A percentile compares a stretch with the other conserved stretches of the same genome.
Conservation (phyloP, 129 eudicot species). For the Heracleum sosnowskyi region DNA sequence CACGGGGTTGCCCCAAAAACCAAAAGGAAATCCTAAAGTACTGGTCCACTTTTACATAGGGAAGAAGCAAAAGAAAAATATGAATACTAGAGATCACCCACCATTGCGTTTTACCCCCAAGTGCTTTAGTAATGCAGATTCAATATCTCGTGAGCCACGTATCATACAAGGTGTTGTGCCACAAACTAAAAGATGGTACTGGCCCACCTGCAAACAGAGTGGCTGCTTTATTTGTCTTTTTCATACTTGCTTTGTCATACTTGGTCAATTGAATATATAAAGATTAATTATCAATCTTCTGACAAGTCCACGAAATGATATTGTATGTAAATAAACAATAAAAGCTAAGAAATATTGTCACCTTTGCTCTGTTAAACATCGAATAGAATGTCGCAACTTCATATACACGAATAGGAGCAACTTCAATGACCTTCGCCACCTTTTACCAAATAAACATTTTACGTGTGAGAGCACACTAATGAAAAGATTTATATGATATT, state of each 20-base stretch:
- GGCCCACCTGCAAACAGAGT: slow-evolving; percentile 65
- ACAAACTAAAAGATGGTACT: slow-evolving; percentile 98
- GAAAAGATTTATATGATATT: not conserved
- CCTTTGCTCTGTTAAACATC: slow-evolving; percentile 95
- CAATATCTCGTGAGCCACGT: slow-evolving; percentile 96
- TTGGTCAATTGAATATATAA: not conserved
- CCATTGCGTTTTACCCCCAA: slow-evolving; percentile 97
- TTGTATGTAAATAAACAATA: not conserved
- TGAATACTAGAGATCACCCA: slow-evolving; percentile 17
- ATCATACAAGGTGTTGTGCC: slow-evolving; percentile 99
- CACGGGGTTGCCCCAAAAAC: not conserved
- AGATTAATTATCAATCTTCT: not conserved
- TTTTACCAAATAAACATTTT: slow-evolving; percentile 25
- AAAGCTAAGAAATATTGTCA: slow-evolving; percentile 14
- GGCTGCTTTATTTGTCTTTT: not conserved
- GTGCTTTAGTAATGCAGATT: slow-evolving; percentile 78
- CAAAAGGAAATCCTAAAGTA: not conserved
- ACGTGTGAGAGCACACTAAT: not conserved
- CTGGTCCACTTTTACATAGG: not conserved
- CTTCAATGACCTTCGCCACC: slow-evolving; percentile 93
- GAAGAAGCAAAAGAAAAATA: not conserved
- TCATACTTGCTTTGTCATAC: not conserved
- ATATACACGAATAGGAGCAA: slow-evolving; percentile 99
- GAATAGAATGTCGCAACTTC: slow-evolving; percentile 99
- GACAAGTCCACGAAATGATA: not conserved